Base-by-base conservation (phyloP, 352 stramenopile species). In the Thraustochytrium sp. region DNA sequence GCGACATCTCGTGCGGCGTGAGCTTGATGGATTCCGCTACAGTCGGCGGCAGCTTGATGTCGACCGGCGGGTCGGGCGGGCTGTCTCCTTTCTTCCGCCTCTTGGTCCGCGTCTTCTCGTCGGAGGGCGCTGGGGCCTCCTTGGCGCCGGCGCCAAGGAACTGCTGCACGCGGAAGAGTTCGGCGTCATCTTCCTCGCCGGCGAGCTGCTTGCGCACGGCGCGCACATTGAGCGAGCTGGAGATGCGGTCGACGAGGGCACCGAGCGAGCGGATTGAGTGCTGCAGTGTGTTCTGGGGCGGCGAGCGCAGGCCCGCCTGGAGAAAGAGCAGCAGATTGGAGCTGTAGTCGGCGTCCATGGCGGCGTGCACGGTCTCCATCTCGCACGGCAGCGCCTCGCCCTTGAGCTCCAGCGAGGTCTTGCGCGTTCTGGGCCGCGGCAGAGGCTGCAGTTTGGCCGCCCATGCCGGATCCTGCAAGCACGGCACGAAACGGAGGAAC, bases 131-230 rank as follows among this genome's bases (percentile, higher is more conserved):
- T 11, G 51, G 21, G 21, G 4, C 11, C 21, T 64, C 31, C 18
- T 38, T 26, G 29, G 4, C 16, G 36, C n/a, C n/a, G 31, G 62
- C 62, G 38, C 62, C 62, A 5, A 75, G 34, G 34, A 75, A 75
- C 62, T 75, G 62, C 62, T 75, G 37, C 1, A 75, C 53, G 18
- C 62, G 62, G 34, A 75, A 75, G 18, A 75, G 62, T 26, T 75
- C 62, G 11, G 62, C 36, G 16, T 75, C 62, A 4, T 54, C 34
- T 26, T 72, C 59, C 26, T 72, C 26, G 16, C 62, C 62, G 11
- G 40, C 62, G n/a, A 75, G 62, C 44, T 75, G 62, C 34, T 75
- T 51, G 62, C 62, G 62, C 9, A 75, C n/a, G 1, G 40, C 38
- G 26, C 62, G 38, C 3, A 75, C 62, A 37, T 75, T 75, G 23